Conservation (phyloP, 768 basidiomycete genomes). For the Lactarius evosmus region DNA sequence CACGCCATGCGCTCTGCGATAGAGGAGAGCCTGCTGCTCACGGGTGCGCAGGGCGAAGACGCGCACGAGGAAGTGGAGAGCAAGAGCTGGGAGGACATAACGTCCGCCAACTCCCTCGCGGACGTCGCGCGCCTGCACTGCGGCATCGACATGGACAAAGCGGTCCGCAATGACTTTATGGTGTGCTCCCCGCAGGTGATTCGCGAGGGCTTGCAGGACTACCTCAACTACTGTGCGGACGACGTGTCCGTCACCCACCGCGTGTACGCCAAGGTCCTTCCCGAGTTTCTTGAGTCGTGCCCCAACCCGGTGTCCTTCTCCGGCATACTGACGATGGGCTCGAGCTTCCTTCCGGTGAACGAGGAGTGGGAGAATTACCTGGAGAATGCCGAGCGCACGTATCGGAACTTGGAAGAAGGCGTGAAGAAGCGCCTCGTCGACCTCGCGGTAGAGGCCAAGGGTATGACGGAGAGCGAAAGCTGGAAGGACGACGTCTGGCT, state of each 20-base stretch:
- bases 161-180: slow-evolving; percentile 74
- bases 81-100: slow-evolving; percentile 89
- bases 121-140: slow-evolving; percentile 93
- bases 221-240: slow-evolving; percentile 78
- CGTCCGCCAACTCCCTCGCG: slow-evolving; percentile 85
- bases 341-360: slow-evolving; percentile 87
- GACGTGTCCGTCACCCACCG: slow-evolving; percentile 85
- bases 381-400: slow-evolving; percentile 70
- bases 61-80: slow-evolving; percentile 42
- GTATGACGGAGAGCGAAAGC: slow-evolving; percentile 45
- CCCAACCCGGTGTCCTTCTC: slow-evolving; percentile 93
- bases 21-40: slow-evolving; percentile 41
- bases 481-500: slow-evolving; percentile 83
- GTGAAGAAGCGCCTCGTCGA: slow-evolving; percentile 60
- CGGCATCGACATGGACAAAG: slow-evolving; percentile 74
- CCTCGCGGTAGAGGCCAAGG: slow-evolving; percentile 58
- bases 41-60: slow-evolving; percentile 40
- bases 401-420: slow-evolving; percentile 62
- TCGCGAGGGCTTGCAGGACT: slow-evolving; percentile 59
- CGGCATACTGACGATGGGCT: slow-evolving; percentile 88
- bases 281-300: slow-evolving; percentile 76
- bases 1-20: slow-evolving; percentile 39
- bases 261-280: slow-evolving; percentile 74
- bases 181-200: slow-evolving; percentile 62
- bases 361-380: slow-evolving; percentile 86